phyloP scores from a whole-genome alignment of 176 grass and related monocot species.

The Miscanthus lutarioriparius region DNA sequence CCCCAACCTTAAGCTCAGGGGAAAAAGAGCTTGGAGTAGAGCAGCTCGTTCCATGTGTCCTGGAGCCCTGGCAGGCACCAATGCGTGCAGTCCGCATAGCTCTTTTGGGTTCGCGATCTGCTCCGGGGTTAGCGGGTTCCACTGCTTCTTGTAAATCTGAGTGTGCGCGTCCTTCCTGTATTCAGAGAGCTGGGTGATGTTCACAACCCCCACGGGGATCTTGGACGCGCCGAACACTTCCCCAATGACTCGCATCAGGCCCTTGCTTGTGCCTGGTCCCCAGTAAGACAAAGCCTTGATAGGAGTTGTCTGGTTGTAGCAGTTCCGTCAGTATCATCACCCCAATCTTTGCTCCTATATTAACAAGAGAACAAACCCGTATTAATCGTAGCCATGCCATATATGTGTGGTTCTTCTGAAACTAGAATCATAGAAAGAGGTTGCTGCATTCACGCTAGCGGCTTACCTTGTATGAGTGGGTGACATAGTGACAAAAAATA shows the following conservation, averaged over 20 bases:
- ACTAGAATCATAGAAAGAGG: not conserved
- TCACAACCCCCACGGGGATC: slow-evolving; percentile 63
- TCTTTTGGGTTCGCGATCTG: slow-evolving; percentile 72
- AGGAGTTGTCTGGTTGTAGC: slow-evolving; percentile 86
- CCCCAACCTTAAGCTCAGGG: slow-evolving; percentile 37
- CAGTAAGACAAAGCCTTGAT: slow-evolving; percentile 64
- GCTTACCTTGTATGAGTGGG: slow-evolving; percentile 76
- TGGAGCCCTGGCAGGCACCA: slow-evolving; percentile 96
- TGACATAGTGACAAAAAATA: slow-evolving; percentile 91
- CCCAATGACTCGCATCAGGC: slow-evolving; percentile 69
- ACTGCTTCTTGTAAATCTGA: slow-evolving; percentile 97
- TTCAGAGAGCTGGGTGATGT: slow-evolving; percentile 91
- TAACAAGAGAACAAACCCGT: not conserved
- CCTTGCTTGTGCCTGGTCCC: slow-evolving; percentile 73
- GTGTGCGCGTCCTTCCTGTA: slow-evolving; percentile 94
- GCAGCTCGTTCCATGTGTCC: slow-evolving; percentile 96
- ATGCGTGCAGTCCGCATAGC: slow-evolving; percentile 85
- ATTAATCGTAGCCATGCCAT: not conserved
- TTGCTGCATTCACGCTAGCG: not conserved
- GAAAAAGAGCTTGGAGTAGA: slow-evolving; percentile 77
- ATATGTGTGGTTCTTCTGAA: not conserved
- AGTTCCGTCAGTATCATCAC: slow-evolving; percentile 72
- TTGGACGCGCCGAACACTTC: slow-evolving; percentile 53
- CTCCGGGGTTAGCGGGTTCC: slow-evolving; percentile 65
- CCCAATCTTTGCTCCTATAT: slow-evolving; percentile 85